Evolutionary conservation across 306 rosid species (phyloP), one percentile per base, ranked within the genome.

Genomic region (Hylodesmum podocarpum): DNA sequence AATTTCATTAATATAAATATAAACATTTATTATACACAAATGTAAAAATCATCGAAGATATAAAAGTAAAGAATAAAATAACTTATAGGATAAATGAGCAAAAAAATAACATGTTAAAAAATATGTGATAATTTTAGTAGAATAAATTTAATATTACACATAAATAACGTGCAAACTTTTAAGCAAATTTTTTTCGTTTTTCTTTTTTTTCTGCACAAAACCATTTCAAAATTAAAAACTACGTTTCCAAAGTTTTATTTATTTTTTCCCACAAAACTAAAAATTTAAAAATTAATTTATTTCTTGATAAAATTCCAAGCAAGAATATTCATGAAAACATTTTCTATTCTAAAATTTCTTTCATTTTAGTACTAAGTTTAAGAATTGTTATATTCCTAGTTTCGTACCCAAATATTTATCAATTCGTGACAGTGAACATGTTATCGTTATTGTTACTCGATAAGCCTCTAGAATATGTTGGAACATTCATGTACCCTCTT

Each of bases 401-500:
- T n/a, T n/a, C 36, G 5, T 33, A 6, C 12, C 11, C 5, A 11
- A 37, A 19, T 8, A n/a, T n/a, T n/a, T 3, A 37, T 36, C 4
- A 39, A 11, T 39, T 12, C 0, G 12, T 36, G 49, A 8, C 4
- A 12, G 59, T 51, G 15, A 18, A 19, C 13, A 0, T 7, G 28
- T 6, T n/a, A n/a, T n/a, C n/a, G n/a, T 4, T 0, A 10, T 8
- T 51, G 58, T 51, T 51, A 19, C 7, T 24, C n/a, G 4, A 9
- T 12, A 24, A 54, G 31, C 21, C 37, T 27, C 65, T 27, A 21
- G 39, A 58, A 58, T 2, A 58, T 15, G 22, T 29, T 31, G 73
- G 83, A 73, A 78, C 55, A 27, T 51, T 66, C 82, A n/a, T 9
- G 79, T 34, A 75, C 61, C 47, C 31, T 70, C 81, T 27, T 47